These are phyloP conservation scores for Echium plantagineum DNA, from an alignment of 257 asterid species.

Conservation along the genomic window DNA sequence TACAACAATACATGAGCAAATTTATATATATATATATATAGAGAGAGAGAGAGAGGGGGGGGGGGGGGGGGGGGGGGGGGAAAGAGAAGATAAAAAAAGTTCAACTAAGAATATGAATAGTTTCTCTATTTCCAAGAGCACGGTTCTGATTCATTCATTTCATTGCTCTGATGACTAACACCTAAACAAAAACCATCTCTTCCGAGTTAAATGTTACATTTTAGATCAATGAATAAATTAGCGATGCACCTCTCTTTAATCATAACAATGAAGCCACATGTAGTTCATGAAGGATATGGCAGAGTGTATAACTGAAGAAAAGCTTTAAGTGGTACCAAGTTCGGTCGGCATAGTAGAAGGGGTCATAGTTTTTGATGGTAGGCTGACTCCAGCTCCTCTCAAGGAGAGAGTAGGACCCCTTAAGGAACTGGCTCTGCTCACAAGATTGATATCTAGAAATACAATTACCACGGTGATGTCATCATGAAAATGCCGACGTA, in stretches of 20 bases:
- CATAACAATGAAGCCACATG: slow-evolving; percentile 10
- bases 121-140: slow-evolving; percentile 16
- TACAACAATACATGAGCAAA: no score
- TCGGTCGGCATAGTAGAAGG: slow-evolving; percentile 18
- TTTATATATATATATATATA: no score
- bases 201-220: slow-evolving; percentile 26
- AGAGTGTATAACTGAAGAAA: slow-evolving; percentile 21
- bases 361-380: slow-evolving; percentile 25
- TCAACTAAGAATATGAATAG: slow-evolving; percentile 18
- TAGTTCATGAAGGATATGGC: slow-evolving; percentile 21
- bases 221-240: slow-evolving; percentile 29
- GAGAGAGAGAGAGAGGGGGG: no score
- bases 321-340: slow-evolving; percentile 19
- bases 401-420: slow-evolving; percentile 28
- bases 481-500: slow-evolving; percentile 38
- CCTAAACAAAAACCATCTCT: slow-evolving; percentile 22
- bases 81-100: no score
- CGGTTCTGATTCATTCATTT: slow-evolving; percentile 15
- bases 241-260: slow-evolving; percentile 20
- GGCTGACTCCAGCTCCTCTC: slow-evolving; percentile 28
- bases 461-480: slow-evolving; percentile 36
- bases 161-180: slow-evolving; percentile 13
- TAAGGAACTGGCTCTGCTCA: slow-evolving; percentile 32
- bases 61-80: no score
- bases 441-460: slow-evolving; percentile 29